Base-by-base conservation (phyloP, 2,329 filamentous ascomycete genomes). In the Fusarium torreyae region DNA sequence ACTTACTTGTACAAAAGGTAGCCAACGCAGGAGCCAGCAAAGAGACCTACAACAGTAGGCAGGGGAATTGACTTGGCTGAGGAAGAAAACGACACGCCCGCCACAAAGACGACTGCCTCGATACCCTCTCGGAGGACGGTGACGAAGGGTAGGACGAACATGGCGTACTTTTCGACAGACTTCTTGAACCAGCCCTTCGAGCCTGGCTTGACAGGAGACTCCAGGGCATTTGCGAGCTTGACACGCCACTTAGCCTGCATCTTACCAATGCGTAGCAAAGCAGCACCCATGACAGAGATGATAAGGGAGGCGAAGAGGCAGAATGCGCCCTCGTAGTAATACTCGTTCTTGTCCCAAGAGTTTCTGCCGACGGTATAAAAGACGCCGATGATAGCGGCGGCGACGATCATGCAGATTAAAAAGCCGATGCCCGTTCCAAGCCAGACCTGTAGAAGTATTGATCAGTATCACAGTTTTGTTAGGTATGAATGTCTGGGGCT, bases 51-150 rank as follows among this genome's bases (percentile, higher is more conserved):
- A 20, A 97, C 80, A 4, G 94, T 91, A 1, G 94, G 89, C 7
- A 97, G 81, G 4, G 94, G 94, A 52, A 97, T 92, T 0, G 94
- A 86, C 7, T 87, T 88, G 3, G 92, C 93, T 0, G 93, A 92
- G 5, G 92, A 84, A 1, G 89, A 88, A 56, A 97, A 89, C 5
- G 91, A 91, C 6, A 97, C 94, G 20, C 94, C 94, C 17, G 92
- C 93, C 54, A 97, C 89, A 78, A 97, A 97, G 24, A 97, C 87
- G 36, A 97, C 91, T 1, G 92, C 93, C 78, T 97, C 94, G 31
- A 97, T 87, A 4, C 94, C 94, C 78, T 97, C 94, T 36, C 94
- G 86, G 15, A 97, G 81, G n/a, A 96, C 91, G 0, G 94, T 97
- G 76, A 97, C 86, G 79, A 97, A 97, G 1, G 94, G 94, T 56